These are phyloP conservation scores for Debaryomycetaceae sp. DNA, from an alignment of 1,139 yeast genomes.

Conservation along the genomic window DNA sequence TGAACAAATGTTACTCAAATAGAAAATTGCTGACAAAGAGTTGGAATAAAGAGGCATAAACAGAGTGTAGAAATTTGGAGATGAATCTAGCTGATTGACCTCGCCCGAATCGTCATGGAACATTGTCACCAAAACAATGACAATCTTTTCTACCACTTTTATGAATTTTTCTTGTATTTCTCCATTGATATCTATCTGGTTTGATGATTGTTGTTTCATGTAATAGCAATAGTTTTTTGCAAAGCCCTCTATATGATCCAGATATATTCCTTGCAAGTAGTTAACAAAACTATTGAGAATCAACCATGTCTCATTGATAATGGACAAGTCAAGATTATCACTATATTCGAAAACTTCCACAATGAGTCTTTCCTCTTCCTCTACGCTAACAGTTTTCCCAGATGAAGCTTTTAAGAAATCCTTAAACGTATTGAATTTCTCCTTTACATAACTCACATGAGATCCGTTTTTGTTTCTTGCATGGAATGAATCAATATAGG, in stretches of 20 bases:
- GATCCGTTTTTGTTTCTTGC: conserved; percentile 36
- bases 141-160: conserved; percentile 23
- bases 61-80: conserved; percentile 34
- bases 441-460: conserved; percentile 36
- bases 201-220: conserved; percentile 13
- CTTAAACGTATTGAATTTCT: conserved; percentile 36
- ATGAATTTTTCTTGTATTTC: conserved; percentile 26
- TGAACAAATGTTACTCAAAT: conserved; percentile 29
- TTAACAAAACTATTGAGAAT: conserved; percentile 36
- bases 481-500: conserved; percentile 33
- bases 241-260: conserved; percentile 30
- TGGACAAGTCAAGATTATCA: conserved; percentile 42
- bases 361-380: conserved; percentile 27
- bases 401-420: conserved; percentile 31
- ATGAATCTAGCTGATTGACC: conserved; percentile 33
- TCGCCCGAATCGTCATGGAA: conserved; percentile 29
- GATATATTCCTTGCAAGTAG: conserved; percentile 32
- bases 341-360: conserved; percentile 35
- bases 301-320: conserved; percentile 46
- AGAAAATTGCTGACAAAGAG: conserved; percentile 39
- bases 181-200: conserved; percentile 30
- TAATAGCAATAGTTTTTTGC: conserved; percentile 39
- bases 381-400: conserved; percentile 20
- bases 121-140: conserved; percentile 23
- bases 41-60: conserved; percentile 43